Evolutionary conservation across 305 asterid species (phyloP), one percentile per base, ranked within the genome.

Genomic region (Lippia alba): DNA sequence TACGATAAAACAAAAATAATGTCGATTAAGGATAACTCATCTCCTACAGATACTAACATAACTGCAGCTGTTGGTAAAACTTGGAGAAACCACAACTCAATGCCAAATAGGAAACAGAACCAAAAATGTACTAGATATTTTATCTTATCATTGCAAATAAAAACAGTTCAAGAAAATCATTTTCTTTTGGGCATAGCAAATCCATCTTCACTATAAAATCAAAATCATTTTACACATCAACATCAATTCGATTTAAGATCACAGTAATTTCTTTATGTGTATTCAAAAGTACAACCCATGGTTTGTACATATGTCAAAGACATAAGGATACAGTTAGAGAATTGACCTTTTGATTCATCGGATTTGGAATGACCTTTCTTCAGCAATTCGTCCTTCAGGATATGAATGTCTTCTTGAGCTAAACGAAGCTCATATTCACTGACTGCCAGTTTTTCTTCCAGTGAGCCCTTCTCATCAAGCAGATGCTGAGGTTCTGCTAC

Each of bases 401-500:
- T 82, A 58, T 51, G 53, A 55, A 85, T 70, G 69, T 87, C 94
- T 80, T 87, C 94, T 80, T 85, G 89, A 55, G 89, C 87, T 77
- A 87, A 82, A 67, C 94, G 89, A 53, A 85, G 83, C 78, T 87
- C 94, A 74, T 87, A 87, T 61, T 87, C 88, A 49, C 78, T 77
- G 18, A 87, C 75, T 4, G 91, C 89, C 75, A 87, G 72, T 76
- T 87, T 87, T 68, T 87, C 89, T 80, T 83, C 86, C 14, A 87
- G 80, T 60, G 89, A 67, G 56, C 82, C 91, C 82, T 82, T 84
- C 57, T 85, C 91, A 67, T 87, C 94, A 46, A 85, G 86, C 76
- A 87, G 69, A 77, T 77, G 82, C 71, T 87, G 94, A 63, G 94
- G 89, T 53, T 87, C 94, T 8, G 84, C 89, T 75, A 84, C 94